Conservation (phyloP, 129 eudicot genomes). For the Deinandra increscens region DNA sequence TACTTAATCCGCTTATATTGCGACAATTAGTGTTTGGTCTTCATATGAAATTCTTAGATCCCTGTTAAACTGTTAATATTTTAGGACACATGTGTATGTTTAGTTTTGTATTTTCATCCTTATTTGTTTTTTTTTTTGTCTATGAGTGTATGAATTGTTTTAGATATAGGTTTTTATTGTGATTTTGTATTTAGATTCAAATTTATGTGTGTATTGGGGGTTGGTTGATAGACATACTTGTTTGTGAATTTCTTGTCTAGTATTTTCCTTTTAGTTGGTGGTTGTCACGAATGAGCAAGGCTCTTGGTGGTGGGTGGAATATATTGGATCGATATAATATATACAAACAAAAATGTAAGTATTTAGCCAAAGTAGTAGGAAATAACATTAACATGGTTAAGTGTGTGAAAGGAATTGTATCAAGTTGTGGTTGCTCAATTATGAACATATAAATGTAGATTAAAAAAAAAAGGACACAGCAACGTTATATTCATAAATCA, state of each 20-base stretch:
- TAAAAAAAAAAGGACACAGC: too few relatives aligned
- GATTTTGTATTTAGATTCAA: not conserved
- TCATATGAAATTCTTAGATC: too few relatives aligned
- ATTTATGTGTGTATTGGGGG: not conserved
- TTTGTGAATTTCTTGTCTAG: not conserved
- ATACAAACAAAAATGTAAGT: too few relatives aligned
- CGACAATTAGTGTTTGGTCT: too few relatives aligned
- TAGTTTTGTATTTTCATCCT: not conserved
- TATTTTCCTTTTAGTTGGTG: not conserved
- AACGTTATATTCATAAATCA: too few relatives aligned
- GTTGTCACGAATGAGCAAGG: slow-evolving; percentile 2
- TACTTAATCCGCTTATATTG: too few relatives aligned
- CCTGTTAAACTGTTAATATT: not conserved
- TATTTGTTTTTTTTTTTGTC: not conserved
- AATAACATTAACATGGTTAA: too few relatives aligned
- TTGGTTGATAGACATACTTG: not conserved
- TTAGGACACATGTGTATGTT: not conserved
- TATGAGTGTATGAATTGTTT: not conserved
- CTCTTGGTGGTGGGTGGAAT: slow-evolving; percentile 7
- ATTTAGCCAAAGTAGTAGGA: too few relatives aligned
- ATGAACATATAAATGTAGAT: too few relatives aligned
- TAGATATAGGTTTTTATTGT: not conserved
- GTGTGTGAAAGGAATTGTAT: too few relatives aligned
- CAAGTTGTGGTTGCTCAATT: too few relatives aligned
- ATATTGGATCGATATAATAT: too few relatives aligned